Conservation (phyloP, 2,329 filamentous ascomycete species). For the Fusarium praegraminearum region DNA sequence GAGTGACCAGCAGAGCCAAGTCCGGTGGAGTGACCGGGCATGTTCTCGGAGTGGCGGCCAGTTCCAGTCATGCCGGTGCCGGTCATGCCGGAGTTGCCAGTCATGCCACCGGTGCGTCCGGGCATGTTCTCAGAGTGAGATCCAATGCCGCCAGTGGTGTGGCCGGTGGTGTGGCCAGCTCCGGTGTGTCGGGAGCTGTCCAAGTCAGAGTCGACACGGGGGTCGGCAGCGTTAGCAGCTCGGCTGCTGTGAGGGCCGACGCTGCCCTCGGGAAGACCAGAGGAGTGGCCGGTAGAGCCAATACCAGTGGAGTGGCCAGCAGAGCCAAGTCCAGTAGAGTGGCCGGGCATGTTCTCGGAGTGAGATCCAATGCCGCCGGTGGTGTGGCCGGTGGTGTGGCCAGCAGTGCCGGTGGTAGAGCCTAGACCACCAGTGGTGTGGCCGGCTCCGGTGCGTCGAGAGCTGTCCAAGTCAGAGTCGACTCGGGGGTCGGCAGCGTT, state of each 20-base stretch:
- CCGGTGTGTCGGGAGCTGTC: constrained; percentile 53
- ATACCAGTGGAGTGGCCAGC: not conserved
- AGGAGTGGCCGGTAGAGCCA: not conserved
- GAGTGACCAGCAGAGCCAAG: not conserved
- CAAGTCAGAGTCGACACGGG: constrained; percentile 65
- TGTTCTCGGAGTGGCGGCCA: not conserved
- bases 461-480: constrained; percentile 62
- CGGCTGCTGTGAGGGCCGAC: constrained; percentile 33
- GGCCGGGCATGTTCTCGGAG: not conserved
- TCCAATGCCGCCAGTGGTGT: not conserved
- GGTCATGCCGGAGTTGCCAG: not conserved
- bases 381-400: constrained; percentile 16
- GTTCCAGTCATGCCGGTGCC: not conserved
- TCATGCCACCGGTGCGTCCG: not conserved
- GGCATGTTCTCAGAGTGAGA: constrained; percentile 1
- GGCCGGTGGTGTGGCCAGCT: constrained; percentile 44
- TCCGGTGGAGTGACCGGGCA: constrained; percentile 2
- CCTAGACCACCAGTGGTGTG: constrained; percentile 49
- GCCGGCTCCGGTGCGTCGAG: constrained; percentile 52
- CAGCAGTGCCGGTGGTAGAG: constrained; percentile 26
- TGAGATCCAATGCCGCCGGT: not conserved
- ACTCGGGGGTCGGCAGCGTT: constrained; percentile 66
- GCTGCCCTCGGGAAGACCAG: constrained; percentile 36
- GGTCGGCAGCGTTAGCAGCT: constrained; percentile 61
- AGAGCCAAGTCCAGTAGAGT: not conserved